Evolutionary conservation across 2,329 filamentous ascomycete species (phyloP).

Genomic region (Monilinia laxa): DNA sequence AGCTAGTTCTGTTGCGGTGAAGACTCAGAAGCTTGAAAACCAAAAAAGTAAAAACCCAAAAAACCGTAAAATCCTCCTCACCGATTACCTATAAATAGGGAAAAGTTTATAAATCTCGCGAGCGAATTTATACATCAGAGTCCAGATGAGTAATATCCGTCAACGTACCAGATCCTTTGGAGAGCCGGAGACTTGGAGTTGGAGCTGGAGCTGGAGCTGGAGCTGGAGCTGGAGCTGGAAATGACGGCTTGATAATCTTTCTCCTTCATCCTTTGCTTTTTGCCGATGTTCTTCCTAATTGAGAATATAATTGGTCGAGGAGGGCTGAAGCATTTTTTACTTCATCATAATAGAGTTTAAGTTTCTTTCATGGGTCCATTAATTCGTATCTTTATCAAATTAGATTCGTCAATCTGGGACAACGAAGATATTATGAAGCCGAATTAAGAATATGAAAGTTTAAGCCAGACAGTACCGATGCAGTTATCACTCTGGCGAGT

Average conservation of each 20-base stretch:
- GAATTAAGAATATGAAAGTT: neutral
- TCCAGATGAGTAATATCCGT: no score
- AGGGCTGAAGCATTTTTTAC: neutral
- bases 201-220: no score
- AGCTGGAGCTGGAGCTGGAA: no score
- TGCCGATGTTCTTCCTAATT: slow-evolving; percentile 1
- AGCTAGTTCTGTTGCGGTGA: slow-evolving; percentile 14
- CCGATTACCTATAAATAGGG: neutral
- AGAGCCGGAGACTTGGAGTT: no score
- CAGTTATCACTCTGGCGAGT: neutral
- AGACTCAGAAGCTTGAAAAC: neutral
- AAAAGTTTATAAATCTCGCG: neutral
- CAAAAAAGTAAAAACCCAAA: neutral
- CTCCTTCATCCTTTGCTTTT: neutral
- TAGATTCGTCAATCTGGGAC: neutral
- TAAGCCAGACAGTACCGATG: neutral
- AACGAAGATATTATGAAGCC: neutral
- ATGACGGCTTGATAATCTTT: neutral
- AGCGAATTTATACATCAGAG: neutral
- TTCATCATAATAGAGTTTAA: slow-evolving; percentile 11
- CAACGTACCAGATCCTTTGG: no score
- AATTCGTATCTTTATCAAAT: neutral
- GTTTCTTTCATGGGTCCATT: slow-evolving; percentile 1
- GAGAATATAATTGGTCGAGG: slow-evolving; percentile 1
- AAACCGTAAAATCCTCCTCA: neutral